A percentile compares a stretch with the other conserved stretches of the same genome.
Conservation (phyloP, 192 early-diverging fungal genomes). For the Entomortierella parvispora region DNA sequence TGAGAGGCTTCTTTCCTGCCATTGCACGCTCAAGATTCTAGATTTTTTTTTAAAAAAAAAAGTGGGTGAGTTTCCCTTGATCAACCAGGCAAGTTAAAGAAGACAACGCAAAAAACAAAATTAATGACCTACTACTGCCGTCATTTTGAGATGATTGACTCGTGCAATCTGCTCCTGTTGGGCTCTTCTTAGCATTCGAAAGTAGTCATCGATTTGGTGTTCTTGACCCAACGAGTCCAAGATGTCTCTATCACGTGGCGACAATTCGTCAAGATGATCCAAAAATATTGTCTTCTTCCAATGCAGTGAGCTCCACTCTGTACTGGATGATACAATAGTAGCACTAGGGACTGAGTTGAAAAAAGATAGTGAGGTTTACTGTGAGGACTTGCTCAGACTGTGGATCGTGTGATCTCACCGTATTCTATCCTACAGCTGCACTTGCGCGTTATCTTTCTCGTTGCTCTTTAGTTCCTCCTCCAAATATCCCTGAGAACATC, state of each 20-base stretch:
- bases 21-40: conserved; percentile 40
- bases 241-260: conserved; percentile 11
- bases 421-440: too few species aligned
- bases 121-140: conserved; percentile 25
- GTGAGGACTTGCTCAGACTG: too few species aligned
- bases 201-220: conserved; percentile 30
- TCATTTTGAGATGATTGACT: conserved; percentile 36
- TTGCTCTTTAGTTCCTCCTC: too few species aligned
- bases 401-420: too few species aligned
- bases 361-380: too few species aligned
- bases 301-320: conserved; percentile 11
- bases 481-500: too few species aligned
- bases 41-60: neutral
- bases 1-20: conserved; percentile 40
- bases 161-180: conserved; percentile 28
- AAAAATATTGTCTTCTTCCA: conserved; percentile 45
- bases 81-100: neutral
- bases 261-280: conserved; percentile 33
- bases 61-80: neutral
- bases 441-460: too few species aligned
- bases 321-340: too few species aligned
- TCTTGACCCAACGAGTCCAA: conserved; percentile 24
- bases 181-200: conserved; percentile 13
- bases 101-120: neutral
- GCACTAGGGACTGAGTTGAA: too few species aligned